These are phyloP conservation scores for Blumeria graminis DNA, from an alignment of 2,329 filamentous ascomycete genomes.

Conservation along the genomic window DNA sequence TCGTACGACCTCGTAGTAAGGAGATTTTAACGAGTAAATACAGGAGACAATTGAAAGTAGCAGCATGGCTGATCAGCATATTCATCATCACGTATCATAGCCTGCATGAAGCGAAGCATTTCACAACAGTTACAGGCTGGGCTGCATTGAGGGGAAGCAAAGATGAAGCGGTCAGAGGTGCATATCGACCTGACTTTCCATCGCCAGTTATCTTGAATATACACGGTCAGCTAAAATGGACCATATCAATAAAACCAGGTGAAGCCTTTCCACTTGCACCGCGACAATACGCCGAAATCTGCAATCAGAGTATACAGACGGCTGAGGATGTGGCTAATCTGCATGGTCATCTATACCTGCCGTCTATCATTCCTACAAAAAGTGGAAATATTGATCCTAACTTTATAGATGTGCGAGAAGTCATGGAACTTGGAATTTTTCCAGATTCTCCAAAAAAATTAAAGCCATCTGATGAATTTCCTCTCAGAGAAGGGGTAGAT, in stretches of 20 bases:
- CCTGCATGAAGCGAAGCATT: no score
- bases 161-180: constrained; percentile 43
- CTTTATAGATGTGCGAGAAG: no score
- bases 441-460: no score
- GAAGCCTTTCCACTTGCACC: constrained; percentile 41
- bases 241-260: constrained; percentile 49
- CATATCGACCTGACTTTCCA: constrained; percentile 43
- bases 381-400: constrained; percentile 18
- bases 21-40: no score
- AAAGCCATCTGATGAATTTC: no score
- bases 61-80: no score
- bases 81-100: no score
- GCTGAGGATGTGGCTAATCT: constrained; percentile 30
- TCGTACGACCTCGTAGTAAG: no score
- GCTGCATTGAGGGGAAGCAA: constrained; percentile 20
- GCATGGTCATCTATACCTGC: constrained; percentile 19
- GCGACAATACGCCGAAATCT: constrained; percentile 45
- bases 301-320: constrained; percentile 39
- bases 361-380: constrained; percentile 25
- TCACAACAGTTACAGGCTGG: constrained; percentile 13
- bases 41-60: no score
- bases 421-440: no score
- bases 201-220: constrained; percentile 48
- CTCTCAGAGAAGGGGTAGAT: no score
- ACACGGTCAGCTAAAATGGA: constrained; percentile 47